Evolutionary conservation across 805 yeast genomes (phyloP).

Genomic region (Helenozyma rhizophorensis): DNA sequence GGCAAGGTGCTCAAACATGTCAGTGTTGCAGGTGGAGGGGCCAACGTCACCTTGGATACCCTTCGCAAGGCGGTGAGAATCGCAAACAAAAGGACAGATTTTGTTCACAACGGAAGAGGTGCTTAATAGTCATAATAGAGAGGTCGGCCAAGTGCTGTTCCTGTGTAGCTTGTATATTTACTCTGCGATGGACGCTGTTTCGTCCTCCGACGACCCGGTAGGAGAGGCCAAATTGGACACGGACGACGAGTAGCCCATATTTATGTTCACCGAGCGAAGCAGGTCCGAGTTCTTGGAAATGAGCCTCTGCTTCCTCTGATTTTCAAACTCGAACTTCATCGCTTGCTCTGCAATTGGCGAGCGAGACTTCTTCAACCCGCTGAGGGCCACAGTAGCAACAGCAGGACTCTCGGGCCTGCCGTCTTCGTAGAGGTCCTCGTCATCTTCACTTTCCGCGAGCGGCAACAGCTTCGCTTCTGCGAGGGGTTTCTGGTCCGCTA

Average conservation of each 20-base stretch:
- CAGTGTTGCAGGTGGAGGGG: constrained; percentile 47
- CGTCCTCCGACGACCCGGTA: constrained; percentile 9
- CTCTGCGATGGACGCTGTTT: neutral
- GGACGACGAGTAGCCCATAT: constrained; percentile 14
- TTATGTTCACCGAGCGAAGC: constrained; percentile 15
- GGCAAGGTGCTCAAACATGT: constrained; percentile 36
- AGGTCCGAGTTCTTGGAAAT: constrained; percentile 15
- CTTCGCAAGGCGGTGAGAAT: constrained; percentile 45
- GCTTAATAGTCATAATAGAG: too few relatives aligned
- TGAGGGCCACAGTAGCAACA: too few relatives aligned
- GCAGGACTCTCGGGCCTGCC: constrained; percentile 1
- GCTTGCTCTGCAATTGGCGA: constrained; percentile 14
- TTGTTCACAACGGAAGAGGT: neutral
- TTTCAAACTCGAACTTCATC: constrained; percentile 13
- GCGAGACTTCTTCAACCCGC: constrained; percentile 10
- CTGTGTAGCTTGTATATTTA: too few relatives aligned
- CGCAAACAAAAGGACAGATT: constrained; percentile 43
- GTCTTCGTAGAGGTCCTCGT: constrained; percentile 9
- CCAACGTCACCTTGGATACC: constrained; percentile 43
- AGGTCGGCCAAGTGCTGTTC: too few relatives aligned
- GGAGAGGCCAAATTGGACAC: constrained; percentile 16
- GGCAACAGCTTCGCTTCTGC: neutral
- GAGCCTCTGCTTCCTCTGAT: constrained; percentile 16
- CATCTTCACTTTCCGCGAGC: constrained; percentile 2
- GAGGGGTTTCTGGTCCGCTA: constrained; percentile 16